Evolutionary conservation across 2,329 filamentous ascomycete genomes (phyloP).

Genomic region (Paracorniculantispora psalliotae): DNA sequence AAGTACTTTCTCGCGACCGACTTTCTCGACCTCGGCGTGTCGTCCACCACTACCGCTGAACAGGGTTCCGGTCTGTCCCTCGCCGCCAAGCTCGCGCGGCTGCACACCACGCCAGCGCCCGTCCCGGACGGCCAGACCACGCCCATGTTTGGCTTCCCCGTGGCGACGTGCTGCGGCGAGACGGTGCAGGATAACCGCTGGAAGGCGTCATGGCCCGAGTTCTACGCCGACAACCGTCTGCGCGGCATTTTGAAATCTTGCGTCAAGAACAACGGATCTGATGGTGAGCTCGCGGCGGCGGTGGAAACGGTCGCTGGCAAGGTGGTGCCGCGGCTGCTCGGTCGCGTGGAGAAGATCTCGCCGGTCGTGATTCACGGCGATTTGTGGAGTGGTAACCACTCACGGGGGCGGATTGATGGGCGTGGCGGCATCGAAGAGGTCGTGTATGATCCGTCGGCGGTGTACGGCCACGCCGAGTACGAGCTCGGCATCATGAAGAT

Average conservation of each 20-base stretch:
- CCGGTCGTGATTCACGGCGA: conserved; percentile 88
- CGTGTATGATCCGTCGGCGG: conserved; percentile 74
- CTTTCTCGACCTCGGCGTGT: conserved; percentile 62
- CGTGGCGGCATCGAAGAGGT: conserved; percentile 60
- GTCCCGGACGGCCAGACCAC: conserved; percentile 51
- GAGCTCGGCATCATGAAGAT: conserved; percentile 93
- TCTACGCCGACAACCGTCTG: conserved; percentile 75
- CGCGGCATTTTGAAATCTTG: conserved; percentile 57
- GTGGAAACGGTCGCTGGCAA: conserved; percentile 58
- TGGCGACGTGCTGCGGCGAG: conserved; percentile 79
- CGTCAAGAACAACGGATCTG: conserved; percentile 57
- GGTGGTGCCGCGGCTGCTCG: conserved; percentile 74
- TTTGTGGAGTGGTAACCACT: conserved; percentile 86
- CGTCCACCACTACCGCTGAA: conserved; percentile 32
- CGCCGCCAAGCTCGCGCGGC: conserved; percentile 68
- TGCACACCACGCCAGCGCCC: conserved; percentile 74
- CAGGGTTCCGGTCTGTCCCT: conserved; percentile 52
- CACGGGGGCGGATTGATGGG: conserved; percentile 57
- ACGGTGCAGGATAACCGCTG: conserved; percentile 77
- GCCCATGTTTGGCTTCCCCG: conserved; percentile 77
- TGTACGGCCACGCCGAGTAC: conserved; percentile 84
- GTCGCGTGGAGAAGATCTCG: conserved; percentile 53
- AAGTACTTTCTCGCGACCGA: conserved; percentile 65
- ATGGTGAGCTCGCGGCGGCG: conserved; percentile 55
- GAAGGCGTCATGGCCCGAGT: conserved; percentile 71